Evolutionary conservation across 169 alveolate species (phyloP), one percentile per base, ranked within the genome.

Genomic region (Theileria parva): DNA sequence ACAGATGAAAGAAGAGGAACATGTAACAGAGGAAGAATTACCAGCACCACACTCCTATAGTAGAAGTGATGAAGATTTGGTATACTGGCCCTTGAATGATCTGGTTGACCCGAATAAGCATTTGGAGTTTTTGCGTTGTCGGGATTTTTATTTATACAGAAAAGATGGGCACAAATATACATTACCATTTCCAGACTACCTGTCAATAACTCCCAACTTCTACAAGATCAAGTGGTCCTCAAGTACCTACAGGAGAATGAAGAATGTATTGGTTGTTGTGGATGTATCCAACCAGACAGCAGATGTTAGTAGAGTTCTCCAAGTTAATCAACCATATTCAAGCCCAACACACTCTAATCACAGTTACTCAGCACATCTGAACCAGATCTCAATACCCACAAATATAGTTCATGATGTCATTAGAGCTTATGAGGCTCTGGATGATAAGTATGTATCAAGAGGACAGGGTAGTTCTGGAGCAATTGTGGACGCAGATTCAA

Each of bases 91-190:
- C 34, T 51, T 83, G 30, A 76, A 83, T 25, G 69, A 66, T 23
- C 77, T 85, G 68, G 50, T 67, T 51, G 66, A 77, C 69, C 79
- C 70, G 12, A 85, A 77, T 19, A 66, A 32, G 34, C 70, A 77
- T 30, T 48, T 69, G 44, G 87, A 80, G 75, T 85, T 85, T 86
- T 77, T 71, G 19, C 37, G 68, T 17, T 72, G 78, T 57, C 70
- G 55, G 34, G 91, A 85, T 69, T 85, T 85, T 79, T 85, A 85
- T 68, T 83, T 85, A 21, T 85, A 79, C 79, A 77, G 91, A 57
- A 85, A 85, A 37, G 91, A 85, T 50, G 79, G 64, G 57, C 34
- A 72, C 50, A 77, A 71, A 25, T 37, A 69, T 23, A 72, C 60
- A 72, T 50, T 85, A 65, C 87, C 91, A 9, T 78, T 85, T 79